phyloP scores from a whole-genome alignment of 2,329 filamentous ascomycete genomes.

The Diplocarpon mali region DNA sequence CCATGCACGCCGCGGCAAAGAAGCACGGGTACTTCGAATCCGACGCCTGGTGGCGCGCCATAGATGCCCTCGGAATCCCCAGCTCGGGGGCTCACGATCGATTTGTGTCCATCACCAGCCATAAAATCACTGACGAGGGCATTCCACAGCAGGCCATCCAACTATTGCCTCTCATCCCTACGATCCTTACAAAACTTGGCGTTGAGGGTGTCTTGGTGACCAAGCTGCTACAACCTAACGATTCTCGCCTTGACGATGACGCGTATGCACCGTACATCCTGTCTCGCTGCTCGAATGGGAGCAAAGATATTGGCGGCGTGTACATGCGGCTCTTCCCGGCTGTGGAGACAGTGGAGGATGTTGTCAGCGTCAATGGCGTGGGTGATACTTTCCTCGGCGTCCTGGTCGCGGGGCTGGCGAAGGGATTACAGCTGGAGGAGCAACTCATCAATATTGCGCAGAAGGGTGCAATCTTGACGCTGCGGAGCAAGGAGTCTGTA shows the following conservation, averaged over 20 bases:
- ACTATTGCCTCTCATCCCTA: constrained; percentile 79
- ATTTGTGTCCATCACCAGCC: constrained; percentile 57
- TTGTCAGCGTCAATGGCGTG: constrained; percentile 86
- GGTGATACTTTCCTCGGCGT: constrained; percentile 90
- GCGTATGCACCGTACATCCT: constrained; percentile 61
- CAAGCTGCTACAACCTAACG: constrained; percentile 54
- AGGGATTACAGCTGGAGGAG: constrained; percentile 32
- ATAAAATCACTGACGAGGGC: constrained; percentile 62
- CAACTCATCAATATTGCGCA: constrained; percentile 72
- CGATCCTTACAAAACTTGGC: constrained; percentile 76
- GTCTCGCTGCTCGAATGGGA: constrained; percentile 44
- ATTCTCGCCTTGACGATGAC: constrained; percentile 52
- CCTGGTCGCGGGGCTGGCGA: constrained; percentile 65
- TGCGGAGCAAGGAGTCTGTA: constrained; percentile 67
- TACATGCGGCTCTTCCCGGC: constrained; percentile 65
- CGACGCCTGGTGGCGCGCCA: constrained; percentile 64
- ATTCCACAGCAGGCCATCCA: constrained; percentile 76
- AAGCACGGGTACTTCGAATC: constrained; percentile 57
- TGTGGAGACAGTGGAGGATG: constrained; percentile 51
- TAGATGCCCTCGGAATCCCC: constrained; percentile 69
- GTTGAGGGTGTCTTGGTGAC: constrained; percentile 51
- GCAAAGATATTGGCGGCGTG: constrained; percentile 55
- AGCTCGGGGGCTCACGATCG: constrained; percentile 57
- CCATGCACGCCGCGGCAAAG: constrained; percentile 66
- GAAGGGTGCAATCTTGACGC: constrained; percentile 64